These are phyloP conservation scores for Cicer cuneatum DNA, from an alignment of 306 rosid species.

Conservation along the genomic window DNA sequence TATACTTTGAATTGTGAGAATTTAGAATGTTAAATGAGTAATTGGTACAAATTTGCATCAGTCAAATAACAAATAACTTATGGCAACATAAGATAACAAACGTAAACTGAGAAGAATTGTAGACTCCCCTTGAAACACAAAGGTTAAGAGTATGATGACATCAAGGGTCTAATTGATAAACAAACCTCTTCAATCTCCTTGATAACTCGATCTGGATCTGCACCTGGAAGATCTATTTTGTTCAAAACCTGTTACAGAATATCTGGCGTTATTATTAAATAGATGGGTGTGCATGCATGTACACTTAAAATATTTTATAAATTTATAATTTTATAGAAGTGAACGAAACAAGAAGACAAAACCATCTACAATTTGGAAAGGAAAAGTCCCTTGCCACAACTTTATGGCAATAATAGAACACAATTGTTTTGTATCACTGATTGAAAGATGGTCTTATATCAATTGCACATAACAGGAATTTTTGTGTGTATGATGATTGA, in stretches of 20 bases:
- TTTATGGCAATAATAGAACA: slow-evolving; percentile 20
- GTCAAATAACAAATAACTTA: slow-evolving; percentile 19
- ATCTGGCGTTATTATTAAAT: slow-evolving; percentile 37
- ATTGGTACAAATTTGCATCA: neutral
- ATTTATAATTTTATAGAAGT: slow-evolving; percentile 18
- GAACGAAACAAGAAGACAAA: slow-evolving; percentile 19
- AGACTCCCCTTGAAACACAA: slow-evolving; percentile 37
- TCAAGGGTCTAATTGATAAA: slow-evolving; percentile 40
- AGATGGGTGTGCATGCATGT: neutral
- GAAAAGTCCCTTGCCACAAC: slow-evolving; percentile 7
- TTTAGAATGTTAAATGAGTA: slow-evolving; percentile 22
- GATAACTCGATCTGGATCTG: slow-evolving; percentile 83
- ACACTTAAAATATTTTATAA: slow-evolving; percentile 17
- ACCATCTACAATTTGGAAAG: slow-evolving; percentile 33
- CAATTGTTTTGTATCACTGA: slow-evolving; percentile 27
- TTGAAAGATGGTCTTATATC: slow-evolving; percentile 22
- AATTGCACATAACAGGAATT: neutral
- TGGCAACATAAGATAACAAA: slow-evolving; percentile 12
- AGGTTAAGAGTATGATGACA: slow-evolving; percentile 31
- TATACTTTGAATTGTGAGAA: slow-evolving; percentile 19
- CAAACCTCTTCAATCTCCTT: slow-evolving; percentile 90
- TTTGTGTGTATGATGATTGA: slow-evolving; percentile 5
- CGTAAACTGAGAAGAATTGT: slow-evolving; percentile 32
- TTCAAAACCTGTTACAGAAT: slow-evolving; percentile 74
- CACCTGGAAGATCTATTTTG: slow-evolving; percentile 98